phyloP scores from a whole-genome alignment of 2,329 filamentous ascomycete genomes.

The Fusarium sp. region DNA sequence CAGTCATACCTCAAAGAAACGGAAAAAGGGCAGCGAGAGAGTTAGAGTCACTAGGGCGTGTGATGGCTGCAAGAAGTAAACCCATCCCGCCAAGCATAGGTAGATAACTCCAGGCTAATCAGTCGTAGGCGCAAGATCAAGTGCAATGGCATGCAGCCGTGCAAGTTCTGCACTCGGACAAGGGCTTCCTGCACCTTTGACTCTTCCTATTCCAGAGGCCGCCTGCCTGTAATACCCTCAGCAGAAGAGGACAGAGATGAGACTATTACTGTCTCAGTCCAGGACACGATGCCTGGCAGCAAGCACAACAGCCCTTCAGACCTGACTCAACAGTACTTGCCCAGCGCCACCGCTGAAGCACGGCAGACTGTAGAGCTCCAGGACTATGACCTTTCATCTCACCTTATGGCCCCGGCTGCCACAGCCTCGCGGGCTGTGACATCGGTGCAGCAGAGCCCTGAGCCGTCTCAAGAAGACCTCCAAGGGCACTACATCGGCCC shows the following conservation, averaged over 20 bases:
- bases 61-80: slow-evolving; percentile 43
- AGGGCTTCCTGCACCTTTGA: slow-evolving; percentile 38
- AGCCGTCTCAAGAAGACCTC: slow-evolving; percentile 45
- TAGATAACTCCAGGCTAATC: slow-evolving; percentile 17
- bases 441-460: slow-evolving; percentile 42
- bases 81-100: background rate
- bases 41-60: slow-evolving; percentile 41
- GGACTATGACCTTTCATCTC: slow-evolving; percentile 17
- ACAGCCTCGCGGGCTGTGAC: slow-evolving; percentile 10
- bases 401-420: slow-evolving; percentile 1
- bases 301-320: slow-evolving; percentile 7
- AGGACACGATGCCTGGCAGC: slow-evolving; percentile 8
- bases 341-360: background rate
- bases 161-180: slow-evolving; percentile 37
- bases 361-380: slow-evolving; percentile 9
- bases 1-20: slow-evolving; percentile 23
- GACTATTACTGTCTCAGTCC: slow-evolving; percentile 9
- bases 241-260: slow-evolving; percentile 16
- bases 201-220: slow-evolving; percentile 40
- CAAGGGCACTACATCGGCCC: slow-evolving; percentile 49
- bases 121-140: slow-evolving; percentile 39
- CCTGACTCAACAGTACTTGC: slow-evolving; percentile 14
- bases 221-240: slow-evolving; percentile 33
- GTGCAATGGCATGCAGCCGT: slow-evolving; percentile 41
- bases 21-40: slow-evolving; percentile 41